Percentiles rank a stretch among this genome's conserved stretches.
phyloP scores from a whole-genome alignment of 2,329 filamentous ascomycete genomes.

The Fusarium phyllophilum region DNA sequence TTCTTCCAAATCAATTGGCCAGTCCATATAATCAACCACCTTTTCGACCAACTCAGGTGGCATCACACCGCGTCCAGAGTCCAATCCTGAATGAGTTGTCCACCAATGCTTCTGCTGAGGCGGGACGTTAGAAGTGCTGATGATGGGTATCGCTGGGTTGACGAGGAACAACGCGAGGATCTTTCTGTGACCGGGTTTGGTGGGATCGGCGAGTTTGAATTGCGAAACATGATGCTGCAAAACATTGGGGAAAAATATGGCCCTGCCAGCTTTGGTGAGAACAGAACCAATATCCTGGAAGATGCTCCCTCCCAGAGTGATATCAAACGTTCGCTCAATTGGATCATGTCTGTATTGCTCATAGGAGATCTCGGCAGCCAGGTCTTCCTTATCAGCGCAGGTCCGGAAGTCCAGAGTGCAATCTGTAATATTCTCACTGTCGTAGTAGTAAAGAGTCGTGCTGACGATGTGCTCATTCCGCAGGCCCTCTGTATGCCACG shows the following conservation, averaged over 20 bases:
- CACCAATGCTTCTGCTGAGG: constrained; percentile 6
- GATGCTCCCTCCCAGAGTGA: background rate
- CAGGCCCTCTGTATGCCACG: constrained; percentile 16
- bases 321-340: background rate
- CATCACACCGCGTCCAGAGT: fast-evolving
- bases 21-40: background rate
- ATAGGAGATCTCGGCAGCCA: background rate
- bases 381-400: background rate
- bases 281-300: background rate
- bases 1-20: background rate
- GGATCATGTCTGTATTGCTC: background rate
- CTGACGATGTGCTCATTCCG: constrained; percentile 7
- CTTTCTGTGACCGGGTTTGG: background rate
- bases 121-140: background rate
- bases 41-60: background rate
- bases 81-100: fast-evolving
- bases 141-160: background rate
- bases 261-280: background rate
- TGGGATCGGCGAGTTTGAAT: background rate
- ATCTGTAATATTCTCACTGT: constrained; percentile 10
- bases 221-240: background rate
- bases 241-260: constrained; percentile 3
- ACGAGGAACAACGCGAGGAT: constrained; percentile 2
- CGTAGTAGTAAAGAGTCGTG: constrained; percentile 15
- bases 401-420: background rate